Conservation (phyloP, 805 yeast species). For the Lachancea sp. region DNA sequence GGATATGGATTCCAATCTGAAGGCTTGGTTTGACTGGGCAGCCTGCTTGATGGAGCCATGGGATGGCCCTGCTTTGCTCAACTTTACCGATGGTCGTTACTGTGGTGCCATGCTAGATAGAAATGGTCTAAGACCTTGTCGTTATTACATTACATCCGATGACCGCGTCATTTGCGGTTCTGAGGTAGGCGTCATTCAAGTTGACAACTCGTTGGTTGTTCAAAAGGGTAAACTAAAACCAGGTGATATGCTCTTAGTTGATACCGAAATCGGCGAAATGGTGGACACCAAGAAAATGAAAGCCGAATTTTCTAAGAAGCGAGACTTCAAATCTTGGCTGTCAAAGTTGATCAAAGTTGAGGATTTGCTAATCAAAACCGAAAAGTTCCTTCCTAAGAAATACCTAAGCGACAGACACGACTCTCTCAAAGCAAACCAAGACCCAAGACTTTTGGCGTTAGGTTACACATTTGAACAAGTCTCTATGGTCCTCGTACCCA, state of each 20-base stretch:
- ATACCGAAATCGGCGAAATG: constrained; percentile 84
- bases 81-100: constrained; percentile 94
- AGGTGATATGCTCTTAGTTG: constrained; percentile 92
- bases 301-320: constrained; percentile 65
- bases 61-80: constrained; percentile 98
- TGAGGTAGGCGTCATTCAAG: constrained; percentile 94
- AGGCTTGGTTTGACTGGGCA: constrained; percentile 98
- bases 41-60: constrained; percentile 99
- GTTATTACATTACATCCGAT: constrained; percentile 91
- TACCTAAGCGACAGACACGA: constrained; percentile 25
- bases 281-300: constrained; percentile 92
- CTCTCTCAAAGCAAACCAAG: constrained; percentile 52
- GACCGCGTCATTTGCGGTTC: constrained; percentile 96
- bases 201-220: constrained; percentile 72
- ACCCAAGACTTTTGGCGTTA: constrained; percentile 76
- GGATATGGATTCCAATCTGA: constrained; percentile 89
- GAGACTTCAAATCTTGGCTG: constrained; percentile 92
- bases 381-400: constrained; percentile 30
- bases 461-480: constrained; percentile 96
- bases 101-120: constrained; percentile 98
- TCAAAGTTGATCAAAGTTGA: constrained; percentile 79
- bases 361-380: constrained; percentile 57
- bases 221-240: constrained; percentile 94
- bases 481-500: constrained; percentile 76
- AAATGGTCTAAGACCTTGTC: constrained; percentile 96